Evolutionary conservation across 352 stramenopile genomes (phyloP), one percentile per base, ranked within the genome.

Genomic region (Phytophthora pistaciae): DNA sequence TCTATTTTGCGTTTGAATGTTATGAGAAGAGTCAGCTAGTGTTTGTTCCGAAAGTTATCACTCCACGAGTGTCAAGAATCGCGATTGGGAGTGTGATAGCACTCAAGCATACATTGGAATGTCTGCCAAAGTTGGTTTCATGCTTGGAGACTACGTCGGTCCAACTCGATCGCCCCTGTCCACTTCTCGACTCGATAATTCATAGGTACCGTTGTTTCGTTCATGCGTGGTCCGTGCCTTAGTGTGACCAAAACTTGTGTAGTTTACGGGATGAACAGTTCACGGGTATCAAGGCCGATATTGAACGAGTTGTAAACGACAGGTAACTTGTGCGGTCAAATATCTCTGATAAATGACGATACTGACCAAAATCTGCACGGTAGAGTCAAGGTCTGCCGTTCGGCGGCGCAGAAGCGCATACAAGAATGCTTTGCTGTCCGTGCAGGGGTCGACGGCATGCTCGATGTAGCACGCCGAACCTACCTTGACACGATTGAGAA

Each of bases 401-500:
- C 85, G 33, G 79, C 80, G 55, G 85, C 86, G 11, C 85, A 95
- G 67, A 95, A 93, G 60, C 83, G 89, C 38, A 95, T 96, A 64
- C 87, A 96, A 75, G 90, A 94, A 46, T 93, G 85, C 56, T 95
- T 96, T 71, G 88, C 90, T 29, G 77, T 96, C 13, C 68, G 87
- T 61, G 82, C 87, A 21, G 90, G 90, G 10, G 91, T 96, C 27
- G 88, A 96, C 40, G 88, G 87, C 3, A 95, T 95, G 87, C 84
- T 96, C 9, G 90, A 96, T 60, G 86, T 96, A 10, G 89, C 88
- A 29, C 73, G 90, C 54, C 72, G 87, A 67, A 91, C 87, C 5
- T 96, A 96, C 31, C 72, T 96, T 18, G 85, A 94, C 64, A 93
- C 86, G 1, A 94, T 95, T 38, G 86, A 96, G 54, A 89, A 87